Conservation (phyloP, 306 rosid species). For the Prunus fruticosa region DNA sequence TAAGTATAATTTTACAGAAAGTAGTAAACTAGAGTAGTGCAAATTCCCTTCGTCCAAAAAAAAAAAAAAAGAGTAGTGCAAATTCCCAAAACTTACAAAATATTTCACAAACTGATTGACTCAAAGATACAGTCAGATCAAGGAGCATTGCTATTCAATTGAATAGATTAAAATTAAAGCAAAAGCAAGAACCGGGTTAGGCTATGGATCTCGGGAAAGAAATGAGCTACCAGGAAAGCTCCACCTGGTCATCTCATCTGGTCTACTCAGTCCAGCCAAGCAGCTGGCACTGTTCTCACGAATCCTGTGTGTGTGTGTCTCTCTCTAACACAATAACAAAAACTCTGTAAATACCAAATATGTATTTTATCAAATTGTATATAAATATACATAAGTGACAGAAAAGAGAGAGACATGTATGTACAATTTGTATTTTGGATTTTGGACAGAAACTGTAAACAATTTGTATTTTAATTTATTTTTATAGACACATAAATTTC, state of each 20-base stretch:
- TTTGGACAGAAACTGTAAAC: not conserved
- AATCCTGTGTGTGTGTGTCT: slow-evolving; percentile 20
- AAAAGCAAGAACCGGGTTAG: not conserved
- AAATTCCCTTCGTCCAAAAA: too few relatives aligned
- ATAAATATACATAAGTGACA: not conserved
- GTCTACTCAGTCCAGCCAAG: not conserved
- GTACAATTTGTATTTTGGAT: slow-evolving; percentile 11
- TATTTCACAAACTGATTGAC: not conserved
- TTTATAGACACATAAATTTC: not conserved
- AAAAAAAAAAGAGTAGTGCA: too few relatives aligned
- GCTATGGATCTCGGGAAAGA: slow-evolving; percentile 28
- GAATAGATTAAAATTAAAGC: not conserved
- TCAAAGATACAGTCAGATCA: too few relatives aligned
- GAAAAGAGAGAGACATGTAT: not conserved
- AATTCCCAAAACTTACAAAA: too few relatives aligned
- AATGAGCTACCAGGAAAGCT: slow-evolving; percentile 20
- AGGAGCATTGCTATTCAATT: not conserved
- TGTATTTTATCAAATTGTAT: too few relatives aligned
- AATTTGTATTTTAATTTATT: not conserved
- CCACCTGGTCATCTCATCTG: not conserved
- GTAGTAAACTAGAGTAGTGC: too few relatives aligned
- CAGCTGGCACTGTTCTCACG: slow-evolving; percentile 3
- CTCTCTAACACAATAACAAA: not conserved
- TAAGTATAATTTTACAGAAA: too few relatives aligned
- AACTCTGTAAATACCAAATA: not conserved